These are phyloP conservation scores for Hirsutella rhossiliensis DNA, from an alignment of 2,329 filamentous ascomycete species.

Conservation along the genomic window DNA sequence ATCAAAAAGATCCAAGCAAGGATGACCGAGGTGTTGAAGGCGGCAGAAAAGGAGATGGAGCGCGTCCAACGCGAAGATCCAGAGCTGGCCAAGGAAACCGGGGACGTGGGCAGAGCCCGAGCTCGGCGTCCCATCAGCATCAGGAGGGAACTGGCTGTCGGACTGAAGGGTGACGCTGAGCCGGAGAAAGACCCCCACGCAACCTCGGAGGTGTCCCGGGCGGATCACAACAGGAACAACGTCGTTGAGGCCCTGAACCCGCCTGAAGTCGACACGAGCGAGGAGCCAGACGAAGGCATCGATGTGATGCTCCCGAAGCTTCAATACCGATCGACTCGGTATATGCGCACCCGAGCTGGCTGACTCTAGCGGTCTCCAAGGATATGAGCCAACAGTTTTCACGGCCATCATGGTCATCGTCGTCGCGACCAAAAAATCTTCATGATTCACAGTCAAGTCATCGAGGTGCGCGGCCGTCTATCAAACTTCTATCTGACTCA, in stretches of 20 bases:
- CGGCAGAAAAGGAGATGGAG: slow-evolving; percentile 47
- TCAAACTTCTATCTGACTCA: no score
- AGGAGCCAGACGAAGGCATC: slow-evolving; percentile 30
- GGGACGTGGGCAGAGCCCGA: slow-evolving; percentile 29
- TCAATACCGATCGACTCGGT: slow-evolving; percentile 29
- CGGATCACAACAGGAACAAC: slow-evolving; percentile 7
- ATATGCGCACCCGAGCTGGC: slow-evolving; percentile 19
- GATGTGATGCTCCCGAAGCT: slow-evolving; percentile 26
- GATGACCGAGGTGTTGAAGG: slow-evolving; percentile 49
- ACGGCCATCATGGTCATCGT: no score
- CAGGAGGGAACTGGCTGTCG: slow-evolving; percentile 29
- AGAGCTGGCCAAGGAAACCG: slow-evolving; percentile 24
- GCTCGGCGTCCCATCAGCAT: slow-evolving; percentile 41
- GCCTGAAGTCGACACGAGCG: slow-evolving; percentile 21
- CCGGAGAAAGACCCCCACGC: slow-evolving; percentile 11
- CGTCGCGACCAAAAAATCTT: no score
- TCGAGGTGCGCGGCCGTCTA: no score
- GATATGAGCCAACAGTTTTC: no score
- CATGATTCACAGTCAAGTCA: no score
- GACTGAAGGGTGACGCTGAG: slow-evolving; percentile 14
- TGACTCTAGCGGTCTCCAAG: neutral
- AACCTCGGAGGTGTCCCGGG: slow-evolving; percentile 9
- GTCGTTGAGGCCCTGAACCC: slow-evolving; percentile 8
- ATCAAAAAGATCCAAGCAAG: slow-evolving; percentile 56
- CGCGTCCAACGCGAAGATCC: slow-evolving; percentile 41